Conservation (phyloP, 2,329 filamentous ascomycete species). For the Epichloe gansuensis region DNA sequence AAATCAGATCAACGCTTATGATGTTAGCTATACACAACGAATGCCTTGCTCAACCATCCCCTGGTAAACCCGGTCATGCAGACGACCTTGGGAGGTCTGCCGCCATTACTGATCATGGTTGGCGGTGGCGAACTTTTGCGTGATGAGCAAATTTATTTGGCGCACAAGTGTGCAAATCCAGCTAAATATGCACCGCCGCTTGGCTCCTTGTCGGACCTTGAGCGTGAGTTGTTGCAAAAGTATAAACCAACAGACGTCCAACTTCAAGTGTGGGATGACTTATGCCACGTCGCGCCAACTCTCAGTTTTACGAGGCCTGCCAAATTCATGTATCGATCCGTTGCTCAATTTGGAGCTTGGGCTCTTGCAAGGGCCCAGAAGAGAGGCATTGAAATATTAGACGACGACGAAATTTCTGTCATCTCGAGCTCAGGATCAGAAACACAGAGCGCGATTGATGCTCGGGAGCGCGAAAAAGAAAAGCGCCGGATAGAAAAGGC, state of each 20-base stretch:
- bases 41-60: constrained; percentile 73
- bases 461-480: constrained; percentile 11
- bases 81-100: constrained; percentile 77
- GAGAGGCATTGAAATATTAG: constrained; percentile 64
- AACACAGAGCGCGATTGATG: constrained; percentile 12
- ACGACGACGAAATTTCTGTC: constrained; percentile 64
- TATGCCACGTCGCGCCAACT: constrained; percentile 85
- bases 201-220: constrained; percentile 47
- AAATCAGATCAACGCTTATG: not conserved
- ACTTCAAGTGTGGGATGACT: constrained; percentile 88
- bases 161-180: constrained; percentile 87
- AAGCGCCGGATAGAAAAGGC: constrained; percentile 10
- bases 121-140: constrained; percentile 81
- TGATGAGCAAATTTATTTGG: constrained; percentile 90
- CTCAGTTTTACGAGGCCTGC: constrained; percentile 94
- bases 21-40: constrained; percentile 59
- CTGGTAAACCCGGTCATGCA: constrained; percentile 83
- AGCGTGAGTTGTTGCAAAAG: constrained; percentile 44
- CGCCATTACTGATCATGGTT: constrained; percentile 72
- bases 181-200: constrained; percentile 58
- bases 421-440: constrained; percentile 49
- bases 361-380: constrained; percentile 72
- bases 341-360: constrained; percentile 92
- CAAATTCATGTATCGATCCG: constrained; percentile 87
- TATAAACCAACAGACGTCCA: constrained; percentile 84